phyloP scores from a whole-genome alignment of 2,329 filamentous ascomycete genomes.

The Penicillium sp. region DNA sequence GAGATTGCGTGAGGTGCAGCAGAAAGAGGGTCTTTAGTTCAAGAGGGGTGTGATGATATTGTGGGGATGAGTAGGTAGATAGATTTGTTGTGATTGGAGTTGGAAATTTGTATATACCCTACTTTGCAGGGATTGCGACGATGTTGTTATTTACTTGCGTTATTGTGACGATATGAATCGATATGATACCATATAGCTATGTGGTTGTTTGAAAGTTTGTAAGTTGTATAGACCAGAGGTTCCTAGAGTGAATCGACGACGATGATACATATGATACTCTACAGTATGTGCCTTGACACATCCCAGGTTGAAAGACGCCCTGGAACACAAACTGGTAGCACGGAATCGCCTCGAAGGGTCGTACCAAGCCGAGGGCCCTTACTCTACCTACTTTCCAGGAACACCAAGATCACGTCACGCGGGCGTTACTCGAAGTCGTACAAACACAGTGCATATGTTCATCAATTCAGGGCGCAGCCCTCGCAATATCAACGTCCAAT shows the following conservation, averaged over 20 bases:
- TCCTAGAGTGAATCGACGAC: no score
- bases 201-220: no score
- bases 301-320: no score
- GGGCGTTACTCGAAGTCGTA: neutral
- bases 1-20: conserved; percentile 25
- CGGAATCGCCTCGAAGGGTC: no score
- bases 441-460: neutral
- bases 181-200: no score
- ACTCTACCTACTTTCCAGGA: neutral
- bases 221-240: no score
- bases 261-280: no score
- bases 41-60: neutral
- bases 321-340: no score
- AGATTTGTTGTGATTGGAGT: neutral
- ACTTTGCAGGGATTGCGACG: neutral
- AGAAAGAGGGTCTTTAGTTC: conserved; percentile 9
- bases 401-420: neutral
- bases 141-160: no score
- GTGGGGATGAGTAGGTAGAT: neutral
- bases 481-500: neutral
- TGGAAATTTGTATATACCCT: neutral
- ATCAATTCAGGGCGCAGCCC: neutral
- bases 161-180: no score
- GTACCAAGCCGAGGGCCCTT: no score
- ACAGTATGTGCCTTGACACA: no score